phyloP scores from a whole-genome alignment of 768 basidiomycete species.

The Rhizopogon rudus region DNA sequence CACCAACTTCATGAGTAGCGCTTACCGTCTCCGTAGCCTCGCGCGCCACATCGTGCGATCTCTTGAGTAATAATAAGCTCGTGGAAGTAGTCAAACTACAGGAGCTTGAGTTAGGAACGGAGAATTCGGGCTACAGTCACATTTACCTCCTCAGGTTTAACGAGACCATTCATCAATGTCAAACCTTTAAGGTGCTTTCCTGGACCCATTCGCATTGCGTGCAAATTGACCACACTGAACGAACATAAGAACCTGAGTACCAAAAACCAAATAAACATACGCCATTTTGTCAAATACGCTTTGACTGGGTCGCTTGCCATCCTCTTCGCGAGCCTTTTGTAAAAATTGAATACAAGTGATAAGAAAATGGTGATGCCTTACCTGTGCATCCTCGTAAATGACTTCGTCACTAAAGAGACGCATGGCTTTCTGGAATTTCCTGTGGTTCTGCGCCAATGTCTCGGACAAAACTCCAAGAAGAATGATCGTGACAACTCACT shows the following conservation, averaged over 20 bases:
- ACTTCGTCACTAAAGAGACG: slow-evolving; percentile 66
- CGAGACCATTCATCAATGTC: slow-evolving; percentile 66
- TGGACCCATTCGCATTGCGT: slow-evolving; percentile 91
- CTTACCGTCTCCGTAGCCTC: slow-evolving; percentile 66
- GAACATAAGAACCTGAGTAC: not conserved
- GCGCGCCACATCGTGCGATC: slow-evolving; percentile 44
- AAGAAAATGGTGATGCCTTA: slow-evolving; percentile 6
- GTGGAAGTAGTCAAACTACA: slow-evolving; percentile 66
- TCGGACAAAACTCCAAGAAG: slow-evolving; percentile 1
- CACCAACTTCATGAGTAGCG: not conserved
- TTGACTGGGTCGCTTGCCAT: slow-evolving; percentile 83
- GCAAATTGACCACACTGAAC: slow-evolving; percentile 59
- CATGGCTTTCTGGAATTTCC: slow-evolving; percentile 39
- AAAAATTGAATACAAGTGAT: slow-evolving; percentile 14
- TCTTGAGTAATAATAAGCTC: slow-evolving; percentile 67
- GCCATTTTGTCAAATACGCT: slow-evolving; percentile 79
- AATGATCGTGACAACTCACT: slow-evolving; percentile 25
- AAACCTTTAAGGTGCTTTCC: slow-evolving; percentile 79
- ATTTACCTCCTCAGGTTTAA: slow-evolving; percentile 69
- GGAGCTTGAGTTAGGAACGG: slow-evolving; percentile 6
- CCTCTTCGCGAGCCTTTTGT: slow-evolving; percentile 64
- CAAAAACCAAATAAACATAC: slow-evolving; percentile 30
- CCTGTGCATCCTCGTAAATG: slow-evolving; percentile 42
- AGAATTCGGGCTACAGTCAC: not conserved
- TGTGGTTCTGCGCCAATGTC: slow-evolving; percentile 37